Evolutionary conservation across 306 rosid species (phyloP).

Genomic region (Rosa persica): DNA sequence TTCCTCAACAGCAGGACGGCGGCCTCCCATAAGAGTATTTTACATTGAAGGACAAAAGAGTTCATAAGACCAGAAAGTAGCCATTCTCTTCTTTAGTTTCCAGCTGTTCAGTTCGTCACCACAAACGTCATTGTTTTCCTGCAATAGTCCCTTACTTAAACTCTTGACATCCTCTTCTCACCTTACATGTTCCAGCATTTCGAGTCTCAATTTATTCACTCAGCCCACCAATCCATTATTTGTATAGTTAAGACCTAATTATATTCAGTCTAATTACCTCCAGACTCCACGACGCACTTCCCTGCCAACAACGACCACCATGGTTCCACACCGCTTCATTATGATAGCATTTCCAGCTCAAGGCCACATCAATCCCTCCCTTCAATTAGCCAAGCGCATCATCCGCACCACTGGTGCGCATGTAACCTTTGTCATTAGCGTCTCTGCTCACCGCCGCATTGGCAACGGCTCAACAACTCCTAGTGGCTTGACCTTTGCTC

Average conservation of each 20-base stretch:
- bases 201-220: not conserved
- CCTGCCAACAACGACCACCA: not conserved
- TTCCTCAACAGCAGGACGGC: no score
- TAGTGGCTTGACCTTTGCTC: slow-evolving; percentile 15
- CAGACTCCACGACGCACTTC: not conserved
- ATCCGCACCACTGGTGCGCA: slow-evolving; percentile 14
- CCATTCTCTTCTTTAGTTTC: not conserved
- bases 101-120: not conserved
- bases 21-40: not conserved
- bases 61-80: not conserved
- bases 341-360: slow-evolving; percentile 26
- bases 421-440: slow-evolving; percentile 32
- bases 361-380: slow-evolving; percentile 46
- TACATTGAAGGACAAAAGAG: not conserved
- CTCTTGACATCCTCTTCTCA: not conserved
- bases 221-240: not conserved
- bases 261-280: not conserved
- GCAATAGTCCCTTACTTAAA: not conserved
- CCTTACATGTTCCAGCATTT: not conserved
- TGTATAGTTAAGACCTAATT: not conserved
- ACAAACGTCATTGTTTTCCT: not conserved
- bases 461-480: not conserved
- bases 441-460: slow-evolving; percentile 23
- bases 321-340: slow-evolving; percentile 24
- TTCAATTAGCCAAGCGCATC: slow-evolving; percentile 41